Conservation (phyloP, 177 flowering plant species). For the Vitis hybrid region DNA sequence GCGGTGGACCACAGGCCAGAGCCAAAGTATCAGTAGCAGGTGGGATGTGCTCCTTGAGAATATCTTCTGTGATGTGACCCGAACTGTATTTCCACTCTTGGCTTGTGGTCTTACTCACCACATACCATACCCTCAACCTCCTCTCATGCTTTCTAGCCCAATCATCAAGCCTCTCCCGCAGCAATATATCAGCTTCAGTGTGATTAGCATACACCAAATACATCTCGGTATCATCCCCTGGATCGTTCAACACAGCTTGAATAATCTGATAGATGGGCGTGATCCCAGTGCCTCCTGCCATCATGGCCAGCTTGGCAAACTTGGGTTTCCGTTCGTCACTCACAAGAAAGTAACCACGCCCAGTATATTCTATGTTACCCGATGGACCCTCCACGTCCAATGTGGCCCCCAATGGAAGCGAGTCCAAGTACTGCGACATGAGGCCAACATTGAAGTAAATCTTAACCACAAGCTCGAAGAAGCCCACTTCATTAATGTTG, state of each 20-base stretch:
- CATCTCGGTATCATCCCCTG: conserved; percentile 89
- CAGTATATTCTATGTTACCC: conserved; percentile 86
- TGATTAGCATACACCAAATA: conserved; percentile 82
- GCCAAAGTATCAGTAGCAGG: conserved; percentile 56
- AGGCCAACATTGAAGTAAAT: conserved; percentile 84
- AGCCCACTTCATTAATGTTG: conserved; percentile 64
- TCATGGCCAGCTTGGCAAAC: conserved; percentile 78
- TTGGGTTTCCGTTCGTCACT: conserved; percentile 50
- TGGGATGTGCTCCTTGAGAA: conserved; percentile 75
- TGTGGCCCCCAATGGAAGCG: conserved; percentile 49
- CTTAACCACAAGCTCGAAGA: conserved; percentile 78
- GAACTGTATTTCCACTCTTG: conserved; percentile 82
- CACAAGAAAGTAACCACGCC: conserved; percentile 66
- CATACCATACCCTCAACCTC: conserved; percentile 84
- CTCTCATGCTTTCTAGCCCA: conserved; percentile 61
- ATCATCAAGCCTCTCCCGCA: conserved; percentile 71
- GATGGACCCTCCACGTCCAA: conserved; percentile 87
- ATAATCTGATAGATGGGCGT: conserved; percentile 92
- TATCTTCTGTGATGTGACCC: conserved; percentile 64
- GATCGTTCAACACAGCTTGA: conserved; percentile 79
- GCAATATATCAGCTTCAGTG: conserved; percentile 80
- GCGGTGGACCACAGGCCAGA: conserved; percentile 87
- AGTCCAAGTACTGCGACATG: conserved; percentile 80
- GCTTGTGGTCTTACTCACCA: conserved; percentile 34
- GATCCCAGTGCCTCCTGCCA: conserved; percentile 96